Conservation (phyloP, 768 basidiomycete species). For the Russula compacta region DNA sequence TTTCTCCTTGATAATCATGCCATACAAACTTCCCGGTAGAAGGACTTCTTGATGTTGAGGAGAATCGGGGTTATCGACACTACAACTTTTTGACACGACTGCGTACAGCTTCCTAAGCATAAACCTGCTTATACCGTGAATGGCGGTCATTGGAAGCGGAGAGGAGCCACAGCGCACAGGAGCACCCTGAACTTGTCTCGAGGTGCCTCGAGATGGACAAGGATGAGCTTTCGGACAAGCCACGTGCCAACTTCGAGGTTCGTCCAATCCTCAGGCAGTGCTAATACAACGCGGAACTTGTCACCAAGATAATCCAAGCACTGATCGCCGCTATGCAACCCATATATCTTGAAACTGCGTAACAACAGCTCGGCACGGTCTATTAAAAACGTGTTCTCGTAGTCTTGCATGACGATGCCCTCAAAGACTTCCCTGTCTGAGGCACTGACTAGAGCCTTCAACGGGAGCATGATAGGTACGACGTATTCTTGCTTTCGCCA, state of each 20-base stretch:
- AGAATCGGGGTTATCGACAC: conserved; percentile 95
- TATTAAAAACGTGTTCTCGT: conserved; percentile 93
- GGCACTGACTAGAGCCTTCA: conserved; percentile 86
- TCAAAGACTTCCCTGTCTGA: conserved; percentile 97
- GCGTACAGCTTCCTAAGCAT: conserved; percentile 96
- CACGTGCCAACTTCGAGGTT: conserved; percentile 73
- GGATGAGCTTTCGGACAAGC: conserved; percentile 74
- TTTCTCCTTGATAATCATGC: conserved; percentile 97
- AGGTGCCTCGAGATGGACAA: conserved; percentile 81
- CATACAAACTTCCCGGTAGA: conserved; percentile 84
- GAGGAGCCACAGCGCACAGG: conserved; percentile 46
- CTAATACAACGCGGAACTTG: conserved; percentile 90
- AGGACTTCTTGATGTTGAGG: conserved; percentile 98
- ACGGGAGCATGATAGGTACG: conserved; percentile 91
- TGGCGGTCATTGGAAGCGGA: background rate
- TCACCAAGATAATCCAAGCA: conserved; percentile 93
- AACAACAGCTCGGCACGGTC: conserved; percentile 93
- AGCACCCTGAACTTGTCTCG: conserved; percentile 94
- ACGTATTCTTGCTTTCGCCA: conserved; percentile 99
- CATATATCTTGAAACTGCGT: conserved; percentile 91
- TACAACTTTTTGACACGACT: conserved; percentile 81
- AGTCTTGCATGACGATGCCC: conserved; percentile 93
- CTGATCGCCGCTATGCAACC: conserved; percentile 77
- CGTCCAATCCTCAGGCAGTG: conserved; percentile 88
- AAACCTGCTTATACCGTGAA: conserved; percentile 45